A percentile compares a stretch with the other conserved stretches of the same genome.
Conservation (phyloP, 139 green algal genomes). For the Closterium sp. region DNA sequence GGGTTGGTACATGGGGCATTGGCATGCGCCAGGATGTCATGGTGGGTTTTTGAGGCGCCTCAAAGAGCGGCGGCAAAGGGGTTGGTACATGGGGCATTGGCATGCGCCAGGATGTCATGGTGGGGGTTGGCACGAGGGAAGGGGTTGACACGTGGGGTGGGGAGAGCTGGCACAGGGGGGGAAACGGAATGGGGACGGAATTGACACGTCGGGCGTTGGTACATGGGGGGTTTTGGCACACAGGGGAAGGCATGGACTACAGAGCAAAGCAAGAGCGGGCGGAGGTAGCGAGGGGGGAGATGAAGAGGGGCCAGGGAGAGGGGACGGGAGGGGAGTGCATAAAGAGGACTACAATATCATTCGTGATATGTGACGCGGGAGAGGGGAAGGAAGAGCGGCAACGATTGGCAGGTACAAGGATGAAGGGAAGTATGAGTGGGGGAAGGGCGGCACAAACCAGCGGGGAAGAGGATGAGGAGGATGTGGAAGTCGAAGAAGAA, state of each 20-base stretch:
- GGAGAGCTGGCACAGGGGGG: background rate
- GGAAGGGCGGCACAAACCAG: background rate
- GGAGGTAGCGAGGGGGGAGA: background rate
- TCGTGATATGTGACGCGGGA: background rate
- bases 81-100: no score
- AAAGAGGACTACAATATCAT: background rate
- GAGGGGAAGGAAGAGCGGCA: background rate
- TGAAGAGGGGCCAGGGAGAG: background rate
- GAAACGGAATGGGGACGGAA: no score
- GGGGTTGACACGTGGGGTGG: background rate
- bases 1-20: background rate
- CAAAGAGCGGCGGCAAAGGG: no score
- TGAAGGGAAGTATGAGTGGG: background rate
- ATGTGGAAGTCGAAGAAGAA: slow-evolving; percentile 68
- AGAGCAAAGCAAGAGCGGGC: background rate
- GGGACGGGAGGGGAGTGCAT: background rate
- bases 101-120: no score
- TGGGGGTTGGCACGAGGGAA: no score
- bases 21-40: no score
- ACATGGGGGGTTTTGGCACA: background rate
- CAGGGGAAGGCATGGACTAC: background rate
- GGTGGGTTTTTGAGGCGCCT: no score
- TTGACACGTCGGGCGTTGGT: no score
- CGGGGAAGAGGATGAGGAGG: slow-evolving; percentile 53
- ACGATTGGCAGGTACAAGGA: no score